These are phyloP conservation scores for Pseudopithomyces maydicus DNA, from an alignment of 2,329 filamentous ascomycete genomes.

Conservation along the genomic window DNA sequence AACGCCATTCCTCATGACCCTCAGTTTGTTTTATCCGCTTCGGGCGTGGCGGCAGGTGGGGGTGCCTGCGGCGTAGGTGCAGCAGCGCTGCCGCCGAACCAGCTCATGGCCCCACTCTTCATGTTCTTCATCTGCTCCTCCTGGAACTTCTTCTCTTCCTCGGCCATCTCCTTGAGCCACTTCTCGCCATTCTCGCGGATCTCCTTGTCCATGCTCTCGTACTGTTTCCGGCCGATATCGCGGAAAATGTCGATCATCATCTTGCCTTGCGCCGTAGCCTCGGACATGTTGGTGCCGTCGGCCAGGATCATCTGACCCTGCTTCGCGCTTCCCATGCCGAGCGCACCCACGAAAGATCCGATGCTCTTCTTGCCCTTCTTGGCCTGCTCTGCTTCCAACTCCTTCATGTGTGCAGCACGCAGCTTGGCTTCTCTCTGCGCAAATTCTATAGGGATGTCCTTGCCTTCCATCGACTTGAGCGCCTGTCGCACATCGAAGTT, in stretches of 20 bases:
- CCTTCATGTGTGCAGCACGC: conserved; percentile 81
- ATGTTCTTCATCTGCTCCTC: conserved; percentile 92
- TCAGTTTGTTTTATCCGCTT: conserved; percentile 3
- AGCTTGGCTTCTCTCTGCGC: conserved; percentile 84
- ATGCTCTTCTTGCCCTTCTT: conserved; percentile 66
- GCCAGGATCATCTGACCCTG: conserved; percentile 59
- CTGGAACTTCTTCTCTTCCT: conserved; percentile 83
- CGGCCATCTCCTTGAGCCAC: conserved; percentile 93
- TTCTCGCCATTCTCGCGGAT: conserved; percentile 92
- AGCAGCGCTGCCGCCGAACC: conserved; percentile 19
- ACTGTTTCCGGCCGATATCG: conserved; percentile 88
- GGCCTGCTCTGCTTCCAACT: conserved; percentile 70
- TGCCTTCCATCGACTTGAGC: conserved; percentile 85
- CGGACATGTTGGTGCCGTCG: conserved; percentile 63
- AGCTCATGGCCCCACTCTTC: conserved; percentile 60
- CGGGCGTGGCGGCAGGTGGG: conserved; percentile 7
- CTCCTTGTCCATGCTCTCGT: conserved; percentile 85
- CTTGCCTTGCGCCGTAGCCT: conserved; percentile 89
- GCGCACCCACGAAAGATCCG: conserved; percentile 69
- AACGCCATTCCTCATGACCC: background rate
- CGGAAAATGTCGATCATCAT: conserved; percentile 95
- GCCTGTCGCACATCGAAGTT: conserved; percentile 85
- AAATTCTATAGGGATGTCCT: conserved; percentile 88
- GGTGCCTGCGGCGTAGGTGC: background rate
- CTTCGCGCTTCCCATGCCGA: conserved; percentile 72